Evolutionary conservation across 2,329 filamentous ascomycete species (phyloP), one percentile per base, ranked within the genome.

Genomic region (Pezicula rhizophila): DNA sequence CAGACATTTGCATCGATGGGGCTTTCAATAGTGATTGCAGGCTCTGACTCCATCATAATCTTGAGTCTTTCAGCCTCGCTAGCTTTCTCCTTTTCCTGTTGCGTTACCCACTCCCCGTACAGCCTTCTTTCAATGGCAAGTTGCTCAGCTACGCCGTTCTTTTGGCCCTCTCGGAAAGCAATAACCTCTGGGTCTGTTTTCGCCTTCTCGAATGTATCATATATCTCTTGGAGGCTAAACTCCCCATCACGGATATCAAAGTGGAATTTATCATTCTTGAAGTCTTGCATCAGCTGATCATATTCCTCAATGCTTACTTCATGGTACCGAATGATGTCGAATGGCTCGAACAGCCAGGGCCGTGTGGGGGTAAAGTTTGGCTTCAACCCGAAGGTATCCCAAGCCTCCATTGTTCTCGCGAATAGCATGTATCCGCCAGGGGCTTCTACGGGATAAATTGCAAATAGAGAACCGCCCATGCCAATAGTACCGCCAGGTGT

Each of bases 1-100:
- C 76, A 80, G 0, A 79, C 70, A 48, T 75, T 79, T 6, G 76
- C 76, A 33, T 72, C 70, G 34, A 75, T 62, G 0, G 70, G 70
- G 0, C 70, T 65, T 40, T 70, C 66, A 23, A 76, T 63, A 2
- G 62, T 57, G 1, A 66, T 53, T 23, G 68, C 25, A 2, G 48
- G 47, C 41, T 53, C 47, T 12, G 34, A 25, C n/a, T 40, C 60
- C 47, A 51, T 56, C 39, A 48, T 60, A 42, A 38, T 51, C 50
- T 54, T 55, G 38, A 46, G 41, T 26, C 45, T 34, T 42, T 26
- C 48, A 7, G 47, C 45, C 35, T 57, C 51, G 23, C 50, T 54
- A 17, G 39, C 51, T 6, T 47, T 57, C 38, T 60, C 55, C 40
- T 39, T 48, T 12, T 28, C 48, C 20, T 60, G 52, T 42, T 57